phyloP scores from a whole-genome alignment of 805 yeast species.

The Spathaspora arborariae region DNA sequence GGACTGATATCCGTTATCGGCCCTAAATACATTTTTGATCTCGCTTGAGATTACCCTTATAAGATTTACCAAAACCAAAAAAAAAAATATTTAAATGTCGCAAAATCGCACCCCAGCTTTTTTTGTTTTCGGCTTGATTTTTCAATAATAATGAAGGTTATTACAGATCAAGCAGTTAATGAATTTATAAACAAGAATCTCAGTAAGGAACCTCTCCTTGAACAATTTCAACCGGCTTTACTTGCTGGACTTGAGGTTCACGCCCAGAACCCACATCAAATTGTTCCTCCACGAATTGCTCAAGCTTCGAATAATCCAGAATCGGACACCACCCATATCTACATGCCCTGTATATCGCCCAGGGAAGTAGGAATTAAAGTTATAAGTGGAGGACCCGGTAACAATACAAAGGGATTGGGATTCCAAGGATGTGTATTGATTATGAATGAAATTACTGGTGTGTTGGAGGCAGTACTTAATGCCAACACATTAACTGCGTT shows the following conservation, averaged over 20 bases:
- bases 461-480: constrained; percentile 49
- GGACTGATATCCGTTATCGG: constrained; percentile 1
- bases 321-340: constrained; percentile 46
- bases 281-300: constrained; percentile 53
- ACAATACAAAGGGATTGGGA: constrained; percentile 37
- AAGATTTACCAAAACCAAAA: neutral
- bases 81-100: neutral
- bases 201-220: constrained; percentile 17
- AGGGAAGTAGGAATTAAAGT: constrained; percentile 56
- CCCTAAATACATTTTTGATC: neutral
- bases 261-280: constrained; percentile 38
- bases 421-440: constrained; percentile 56
- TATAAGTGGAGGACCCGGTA: constrained; percentile 47
- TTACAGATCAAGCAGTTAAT: constrained; percentile 28
- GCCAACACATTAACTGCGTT: constrained; percentile 62
- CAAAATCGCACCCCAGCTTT: neutral
- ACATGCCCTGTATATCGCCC: constrained; percentile 63
- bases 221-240: constrained; percentile 34
- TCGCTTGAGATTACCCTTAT: neutral
- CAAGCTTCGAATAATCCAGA: constrained; percentile 29
- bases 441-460: constrained; percentile 49
- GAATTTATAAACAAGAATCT: constrained; percentile 23
- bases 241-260: constrained; percentile 38
- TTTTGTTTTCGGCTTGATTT: neutral
- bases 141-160: constrained; percentile 20